Evolutionary conservation across 202 grass and related monocot species (phyloP).

Genomic region (Hordeum pubiflorum): DNA sequence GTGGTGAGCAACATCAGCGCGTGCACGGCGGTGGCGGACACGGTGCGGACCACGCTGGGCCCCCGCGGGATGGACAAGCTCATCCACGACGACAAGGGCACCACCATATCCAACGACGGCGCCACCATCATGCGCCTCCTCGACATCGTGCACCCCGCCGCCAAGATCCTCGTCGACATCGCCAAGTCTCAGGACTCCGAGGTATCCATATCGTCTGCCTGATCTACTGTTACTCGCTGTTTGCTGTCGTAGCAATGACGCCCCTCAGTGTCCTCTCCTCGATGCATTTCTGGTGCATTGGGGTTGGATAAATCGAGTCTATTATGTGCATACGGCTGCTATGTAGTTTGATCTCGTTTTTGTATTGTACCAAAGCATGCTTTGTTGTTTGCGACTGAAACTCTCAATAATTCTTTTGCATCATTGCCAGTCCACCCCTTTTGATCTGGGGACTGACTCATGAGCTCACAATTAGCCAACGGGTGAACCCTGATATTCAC

Average conservation of each 20-base stretch:
- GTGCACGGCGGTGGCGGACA: constrained; percentile 65
- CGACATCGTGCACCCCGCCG: constrained; percentile 85
- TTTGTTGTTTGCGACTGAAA: not conserved
- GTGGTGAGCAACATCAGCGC: constrained; percentile 95
- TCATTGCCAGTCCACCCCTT: not conserved
- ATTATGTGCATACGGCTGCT: not conserved
- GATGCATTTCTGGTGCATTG: not conserved
- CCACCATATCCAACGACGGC: constrained; percentile 94
- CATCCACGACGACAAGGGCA: constrained; percentile 89
- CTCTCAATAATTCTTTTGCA: not conserved
- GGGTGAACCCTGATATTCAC: not conserved
- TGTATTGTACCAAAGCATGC: not conserved
- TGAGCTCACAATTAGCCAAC: not conserved
- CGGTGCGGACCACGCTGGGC: constrained; percentile 81
- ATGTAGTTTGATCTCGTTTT: not conserved
- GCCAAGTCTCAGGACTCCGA: constrained; percentile 96
- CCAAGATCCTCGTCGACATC: constrained; percentile 90
- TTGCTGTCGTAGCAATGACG: not conserved
- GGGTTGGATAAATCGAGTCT: not conserved
- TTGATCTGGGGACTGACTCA: not conserved
- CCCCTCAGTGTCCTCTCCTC: not conserved
- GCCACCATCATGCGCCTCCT: constrained; percentile 96
- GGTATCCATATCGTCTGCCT: constrained; percentile 20
- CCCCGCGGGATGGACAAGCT: constrained; percentile 97
- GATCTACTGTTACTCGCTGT: not conserved